phyloP scores from a whole-genome alignment of 306 rosid genomes.

The Delonix regia region DNA sequence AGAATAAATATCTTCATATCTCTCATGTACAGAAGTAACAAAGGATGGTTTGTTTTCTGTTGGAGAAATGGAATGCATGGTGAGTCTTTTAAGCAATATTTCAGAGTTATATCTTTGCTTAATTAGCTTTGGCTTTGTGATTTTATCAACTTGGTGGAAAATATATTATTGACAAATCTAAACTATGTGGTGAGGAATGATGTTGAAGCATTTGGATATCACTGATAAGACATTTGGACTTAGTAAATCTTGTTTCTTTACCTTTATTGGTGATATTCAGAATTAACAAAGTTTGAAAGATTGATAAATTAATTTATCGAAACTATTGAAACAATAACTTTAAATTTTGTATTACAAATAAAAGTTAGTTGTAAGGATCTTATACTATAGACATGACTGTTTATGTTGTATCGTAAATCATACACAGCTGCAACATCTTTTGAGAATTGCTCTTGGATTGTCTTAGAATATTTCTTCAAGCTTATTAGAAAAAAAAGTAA shows the following conservation, averaged over 20 bases:
- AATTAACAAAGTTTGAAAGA: too few species aligned
- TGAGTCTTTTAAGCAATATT: slow-evolving; percentile 43
- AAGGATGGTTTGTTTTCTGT: slow-evolving; percentile 97
- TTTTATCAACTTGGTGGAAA: slow-evolving; percentile 5
- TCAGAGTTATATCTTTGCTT: slow-evolving; percentile 27
- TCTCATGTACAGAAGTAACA: slow-evolving; percentile 82
- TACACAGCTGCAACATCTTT: background rate
- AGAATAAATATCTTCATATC: slow-evolving; percentile 36
- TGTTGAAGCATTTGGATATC: slow-evolving; percentile 16
- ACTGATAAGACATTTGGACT: slow-evolving; percentile 14
- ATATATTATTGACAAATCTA: slow-evolving; percentile 5
- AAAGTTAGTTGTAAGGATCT: too few species aligned
- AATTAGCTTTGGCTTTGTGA: slow-evolving; percentile 10
- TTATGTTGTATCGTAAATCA: background rate
- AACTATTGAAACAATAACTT: slow-evolving; percentile 2
- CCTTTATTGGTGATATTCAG: background rate
- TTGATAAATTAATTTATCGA: background rate
- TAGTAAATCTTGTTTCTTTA: background rate
- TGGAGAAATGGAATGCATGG: slow-evolving; percentile 99
- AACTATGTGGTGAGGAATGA: background rate
- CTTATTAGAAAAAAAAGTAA: background rate
- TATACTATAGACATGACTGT: background rate
- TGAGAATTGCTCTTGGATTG: slow-evolving; percentile 1
- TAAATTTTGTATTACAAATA: background rate
- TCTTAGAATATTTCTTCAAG: background rate